Evolutionary conservation across 768 basidiomycete species (phyloP).

Genomic region (Rhodotorula graminis): DNA sequence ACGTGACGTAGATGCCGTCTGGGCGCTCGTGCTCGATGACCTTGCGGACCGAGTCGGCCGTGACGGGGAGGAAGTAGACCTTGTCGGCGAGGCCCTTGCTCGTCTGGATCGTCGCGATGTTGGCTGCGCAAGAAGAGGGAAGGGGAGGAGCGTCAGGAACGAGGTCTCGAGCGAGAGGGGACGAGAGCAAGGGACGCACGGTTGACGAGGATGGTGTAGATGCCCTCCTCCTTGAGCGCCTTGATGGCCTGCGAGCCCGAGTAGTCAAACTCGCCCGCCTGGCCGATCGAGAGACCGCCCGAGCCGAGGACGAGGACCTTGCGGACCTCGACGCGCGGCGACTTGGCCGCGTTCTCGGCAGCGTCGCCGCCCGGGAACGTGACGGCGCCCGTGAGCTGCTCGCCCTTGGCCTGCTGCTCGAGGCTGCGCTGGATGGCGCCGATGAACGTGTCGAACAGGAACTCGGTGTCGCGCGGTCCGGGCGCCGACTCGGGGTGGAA

Average conservation of each 20-base stretch:
- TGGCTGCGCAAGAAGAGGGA: conserved; percentile 50
- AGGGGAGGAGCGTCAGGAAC: not conserved
- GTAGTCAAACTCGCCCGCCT: conserved; percentile 99
- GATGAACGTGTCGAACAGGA: conserved; percentile 96
- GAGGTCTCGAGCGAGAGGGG: no score
- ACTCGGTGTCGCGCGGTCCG: conserved; percentile 96
- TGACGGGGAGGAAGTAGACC: conserved; percentile 98
- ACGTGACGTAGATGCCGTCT: conserved; percentile 97
- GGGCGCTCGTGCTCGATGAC: conserved; percentile 99
- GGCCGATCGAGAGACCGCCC: conserved; percentile 94
- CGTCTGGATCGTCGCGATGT: conserved; percentile 77
- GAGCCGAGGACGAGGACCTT: conserved; percentile 97
- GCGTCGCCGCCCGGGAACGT: conserved; percentile 55
- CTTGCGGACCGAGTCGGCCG: conserved; percentile 93
- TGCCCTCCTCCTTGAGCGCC: conserved; percentile 96
- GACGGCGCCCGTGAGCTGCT: conserved; percentile 46
- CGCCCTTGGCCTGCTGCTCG: conserved; percentile 52
- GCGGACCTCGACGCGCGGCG: conserved; percentile 63
- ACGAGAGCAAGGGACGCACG: conserved; percentile 44
- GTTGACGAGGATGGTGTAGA: conserved; percentile 97
- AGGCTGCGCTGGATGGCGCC: conserved; percentile 65
- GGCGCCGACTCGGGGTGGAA: conserved; percentile 98
- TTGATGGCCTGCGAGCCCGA: conserved; percentile 99
- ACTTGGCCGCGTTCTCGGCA: conserved; percentile 70
- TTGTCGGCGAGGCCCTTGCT: conserved; percentile 79